Base-by-base conservation (phyloP, 2,329 filamentous ascomycete species). In the Onygenales sp. region DNA sequence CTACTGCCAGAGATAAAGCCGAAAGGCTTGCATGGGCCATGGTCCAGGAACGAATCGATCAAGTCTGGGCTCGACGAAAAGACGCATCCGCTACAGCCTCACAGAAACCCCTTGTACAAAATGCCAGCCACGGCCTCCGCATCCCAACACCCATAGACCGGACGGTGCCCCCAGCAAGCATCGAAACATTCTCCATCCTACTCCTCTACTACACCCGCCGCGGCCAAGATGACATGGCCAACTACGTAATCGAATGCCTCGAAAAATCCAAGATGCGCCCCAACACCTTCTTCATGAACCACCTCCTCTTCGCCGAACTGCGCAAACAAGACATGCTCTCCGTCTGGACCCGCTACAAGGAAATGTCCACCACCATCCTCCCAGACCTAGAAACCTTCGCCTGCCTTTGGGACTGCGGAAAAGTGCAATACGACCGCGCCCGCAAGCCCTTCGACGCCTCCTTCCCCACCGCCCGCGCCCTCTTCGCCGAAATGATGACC, bases 271-370 rank as follows among this genome's bases (percentile, higher is more conserved):
- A 84, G 57, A 82, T 92, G 56, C 76, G 73, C 52, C 80, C 85
- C 1, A 85, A 88, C 62, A 81, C 83, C 7, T 87, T 85, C 66
- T 86, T 91, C 71, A 82, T 91, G 76, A 93, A 92, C 67, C 85
- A 90, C 63, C 72, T 91, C 21, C 78, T 93, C 31, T 81, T 83
- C 55, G 81, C 83, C 6, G 79, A 84, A 57, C 76, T 86, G 46
- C 79, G 83, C 56, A 78, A 79, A 54, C 79, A 80, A 50, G 73
- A 81, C 51, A 74, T 77, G 44, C 67, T 70, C 27, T 72, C 78
- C 50, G 80, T 86, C 0, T 75, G 79, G 60, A 64, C 69, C 2
- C 75, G 83, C 33, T 88, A 83, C 66, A 65, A 70, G 8, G 66
- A 70, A 14, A 76, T 88, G 63, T 77, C 79, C 33, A 59, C 67